Percentiles rank a stretch among this genome's conserved stretches.
phyloP scores from a whole-genome alignment of 1,139 yeast species.

The Maudiozyma humilis region DNA sequence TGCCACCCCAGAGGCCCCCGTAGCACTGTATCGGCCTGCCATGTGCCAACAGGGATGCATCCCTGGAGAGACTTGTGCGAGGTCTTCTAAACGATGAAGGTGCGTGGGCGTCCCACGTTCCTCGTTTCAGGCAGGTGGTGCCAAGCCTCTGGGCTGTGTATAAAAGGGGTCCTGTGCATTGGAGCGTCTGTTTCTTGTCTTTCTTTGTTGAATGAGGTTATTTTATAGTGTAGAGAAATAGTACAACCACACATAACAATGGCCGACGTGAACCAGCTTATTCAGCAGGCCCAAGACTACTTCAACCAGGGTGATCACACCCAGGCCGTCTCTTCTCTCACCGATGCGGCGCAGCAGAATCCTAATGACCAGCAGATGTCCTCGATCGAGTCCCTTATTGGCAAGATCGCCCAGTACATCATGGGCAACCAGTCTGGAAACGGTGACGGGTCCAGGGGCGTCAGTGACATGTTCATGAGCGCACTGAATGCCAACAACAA shows the following conservation, averaged over 20 bases:
- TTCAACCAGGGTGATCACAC: constrained; percentile 22
- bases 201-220: too few species aligned
- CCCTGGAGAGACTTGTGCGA: too few species aligned
- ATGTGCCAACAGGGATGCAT: not conserved
- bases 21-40: not conserved
- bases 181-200: not conserved
- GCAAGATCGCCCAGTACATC: constrained; percentile 17
- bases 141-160: not conserved
- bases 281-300: constrained; percentile 20
- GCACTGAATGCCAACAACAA: constrained; percentile 18
- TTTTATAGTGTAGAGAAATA: too few species aligned
- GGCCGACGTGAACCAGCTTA: constrained; percentile 13
- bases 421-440: constrained; percentile 14
- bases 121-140: not conserved
- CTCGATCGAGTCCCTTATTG: constrained; percentile 21
- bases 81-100: not conserved
- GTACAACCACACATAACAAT: constrained; percentile 2
- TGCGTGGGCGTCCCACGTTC: not conserved
- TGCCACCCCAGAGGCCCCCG: not conserved
- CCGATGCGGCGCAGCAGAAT: constrained; percentile 22
- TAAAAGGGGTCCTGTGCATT: not conserved
- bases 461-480: constrained; percentile 20
- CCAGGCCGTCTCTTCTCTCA: constrained; percentile 25
- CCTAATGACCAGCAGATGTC: constrained; percentile 22
- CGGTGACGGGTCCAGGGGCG: constrained; percentile 14